Conservation (phyloP, 352 stramenopile genomes). For the Phytophthora ohioensis region DNA sequence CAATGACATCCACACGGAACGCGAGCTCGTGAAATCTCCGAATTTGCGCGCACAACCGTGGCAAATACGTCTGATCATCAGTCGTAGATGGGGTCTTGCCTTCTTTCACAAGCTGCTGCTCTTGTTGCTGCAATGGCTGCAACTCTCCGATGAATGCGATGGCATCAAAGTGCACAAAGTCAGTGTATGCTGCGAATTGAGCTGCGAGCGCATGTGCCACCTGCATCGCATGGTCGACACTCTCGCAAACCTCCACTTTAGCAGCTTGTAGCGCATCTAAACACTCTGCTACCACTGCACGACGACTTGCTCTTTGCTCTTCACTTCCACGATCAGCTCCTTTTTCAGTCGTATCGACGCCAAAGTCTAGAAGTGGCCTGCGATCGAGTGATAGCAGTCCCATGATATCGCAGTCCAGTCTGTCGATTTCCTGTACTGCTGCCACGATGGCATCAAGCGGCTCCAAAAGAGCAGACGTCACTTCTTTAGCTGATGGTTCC, state of each 20-base stretch:
- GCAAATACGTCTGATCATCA: conserved; percentile 44
- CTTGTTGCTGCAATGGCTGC: conserved; percentile 44
- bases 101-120: conserved; percentile 38
- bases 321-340: neutral
- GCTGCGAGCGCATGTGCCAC: conserved; percentile 69
- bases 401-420: conserved; percentile 92
- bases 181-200: conserved; percentile 83
- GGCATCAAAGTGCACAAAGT: conserved; percentile 87
- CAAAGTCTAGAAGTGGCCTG: conserved; percentile 63
- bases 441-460: conserved; percentile 81
- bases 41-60: conserved; percentile 71
- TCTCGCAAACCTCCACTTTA: conserved; percentile 61
- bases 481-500: conserved; percentile 73
- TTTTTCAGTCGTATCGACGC: conserved; percentile 29
- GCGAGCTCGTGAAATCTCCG: conserved; percentile 79
- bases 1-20: conserved; percentile 65
- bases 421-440: conserved; percentile 82
- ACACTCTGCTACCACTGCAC: conserved; percentile 56
- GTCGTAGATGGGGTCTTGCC: conserved; percentile 20
- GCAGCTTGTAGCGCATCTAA: conserved; percentile 54
- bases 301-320: conserved; percentile 16
- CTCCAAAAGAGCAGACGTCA: conserved; percentile 79
- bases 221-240: conserved; percentile 73
- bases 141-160: conserved; percentile 78
- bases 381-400: conserved; percentile 84